These are phyloP conservation scores for Croton setiger DNA, from an alignment of 441 rosid species.

Conservation along the genomic window DNA sequence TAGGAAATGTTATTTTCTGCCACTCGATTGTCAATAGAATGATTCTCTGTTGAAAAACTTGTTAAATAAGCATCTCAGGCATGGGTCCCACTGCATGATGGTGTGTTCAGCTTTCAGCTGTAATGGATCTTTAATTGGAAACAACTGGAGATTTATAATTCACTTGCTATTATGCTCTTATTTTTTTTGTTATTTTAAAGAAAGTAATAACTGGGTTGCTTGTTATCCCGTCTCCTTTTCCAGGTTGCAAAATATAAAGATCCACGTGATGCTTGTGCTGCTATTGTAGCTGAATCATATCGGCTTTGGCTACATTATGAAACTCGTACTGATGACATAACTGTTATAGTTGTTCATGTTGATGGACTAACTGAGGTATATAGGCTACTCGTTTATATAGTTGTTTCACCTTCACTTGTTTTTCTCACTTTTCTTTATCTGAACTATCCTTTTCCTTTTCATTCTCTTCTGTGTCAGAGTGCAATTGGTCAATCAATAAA, in stretches of 20 bases:
- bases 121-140: neutral
- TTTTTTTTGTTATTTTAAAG: neutral
- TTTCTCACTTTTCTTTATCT: conserved; percentile 17
- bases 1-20: neutral
- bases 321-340: conserved; percentile 99
- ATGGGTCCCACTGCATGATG: neutral
- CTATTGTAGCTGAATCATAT: conserved; percentile 98
- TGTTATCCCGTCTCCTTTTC: conserved; percentile 18
- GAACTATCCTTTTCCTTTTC: neutral
- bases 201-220: conserved; percentile 3
- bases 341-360: conserved; percentile 92
- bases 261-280: conserved; percentile 99
- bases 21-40: neutral
- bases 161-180: neutral
- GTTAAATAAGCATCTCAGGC: neutral
- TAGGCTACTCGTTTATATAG: conserved; percentile 16
- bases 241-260: conserved; percentile 94
- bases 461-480: conserved; percentile 39
- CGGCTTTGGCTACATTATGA: conserved; percentile 99
- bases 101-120: neutral
- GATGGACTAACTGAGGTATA: conserved; percentile 74
- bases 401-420: conserved; percentile 16
- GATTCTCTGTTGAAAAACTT: neutral
- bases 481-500: conserved; percentile 44
- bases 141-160: neutral